Percentiles rank a stretch among this genome's conserved stretches.
These are phyloP conservation scores for Cytospora paraplurivora DNA, from an alignment of 2,329 filamentous ascomycete genomes.

Conservation along the genomic window DNA sequence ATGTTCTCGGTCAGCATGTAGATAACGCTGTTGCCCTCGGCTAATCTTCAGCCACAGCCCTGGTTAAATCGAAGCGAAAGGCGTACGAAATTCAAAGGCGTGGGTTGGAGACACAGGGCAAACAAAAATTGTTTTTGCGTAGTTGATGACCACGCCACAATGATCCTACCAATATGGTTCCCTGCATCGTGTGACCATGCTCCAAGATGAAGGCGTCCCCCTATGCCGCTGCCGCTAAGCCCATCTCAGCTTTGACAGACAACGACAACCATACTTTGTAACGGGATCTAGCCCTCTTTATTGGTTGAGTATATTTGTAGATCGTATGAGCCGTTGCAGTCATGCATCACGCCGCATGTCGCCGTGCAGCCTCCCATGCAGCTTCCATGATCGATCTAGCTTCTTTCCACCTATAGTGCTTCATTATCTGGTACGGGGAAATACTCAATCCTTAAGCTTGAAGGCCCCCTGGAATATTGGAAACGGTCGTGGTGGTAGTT, in stretches of 20 bases:
- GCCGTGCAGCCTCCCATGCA: not conserved
- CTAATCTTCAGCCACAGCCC: too few relatives aligned
- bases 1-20: too few relatives aligned
- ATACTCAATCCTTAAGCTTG: not conserved
- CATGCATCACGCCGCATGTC: slow-evolving; percentile 1
- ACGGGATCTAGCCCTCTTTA: not conserved
- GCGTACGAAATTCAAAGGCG: too few relatives aligned
- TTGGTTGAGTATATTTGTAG: not conserved
- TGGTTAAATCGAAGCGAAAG: too few relatives aligned
- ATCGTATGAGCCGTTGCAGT: not conserved
- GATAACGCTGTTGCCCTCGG: too few relatives aligned
- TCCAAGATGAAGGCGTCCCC: not conserved
- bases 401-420: not conserved
- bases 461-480: not conserved
- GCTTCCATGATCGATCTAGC: not conserved
- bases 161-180: not conserved
- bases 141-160: not conserved
- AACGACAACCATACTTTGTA: not conserved
- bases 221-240: not conserved
- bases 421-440: not conserved
- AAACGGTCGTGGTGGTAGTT: not conserved
- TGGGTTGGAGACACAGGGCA: too few relatives aligned
- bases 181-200: not conserved
- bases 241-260: not conserved
- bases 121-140: too few relatives aligned